These are phyloP conservation scores for Theobroma grandiflorum DNA, from an alignment of 441 rosid genomes.

Conservation along the genomic window DNA sequence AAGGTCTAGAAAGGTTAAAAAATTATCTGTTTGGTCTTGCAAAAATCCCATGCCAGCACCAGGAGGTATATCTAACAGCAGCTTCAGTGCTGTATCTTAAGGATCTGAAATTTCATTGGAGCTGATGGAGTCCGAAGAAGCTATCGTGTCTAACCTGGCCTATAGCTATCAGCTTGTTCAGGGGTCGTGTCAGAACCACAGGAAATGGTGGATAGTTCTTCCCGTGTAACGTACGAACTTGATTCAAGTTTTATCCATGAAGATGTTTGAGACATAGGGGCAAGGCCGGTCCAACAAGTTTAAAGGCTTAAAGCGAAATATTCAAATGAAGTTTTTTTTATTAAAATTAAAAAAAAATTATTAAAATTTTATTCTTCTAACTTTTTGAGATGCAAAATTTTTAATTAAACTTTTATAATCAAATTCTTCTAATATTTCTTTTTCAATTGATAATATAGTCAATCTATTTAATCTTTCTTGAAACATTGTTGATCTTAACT, in stretches of 20 bases:
- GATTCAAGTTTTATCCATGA: slow-evolving; percentile 20
- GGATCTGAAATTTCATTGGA: slow-evolving; percentile 37
- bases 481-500: too few relatives aligned
- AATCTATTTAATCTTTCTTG: too few relatives aligned
- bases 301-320: too few relatives aligned
- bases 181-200: slow-evolving; percentile 13
- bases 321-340: too few relatives aligned
- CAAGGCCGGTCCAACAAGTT: too few relatives aligned
- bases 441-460: too few relatives aligned
- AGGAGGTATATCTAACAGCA: slow-evolving; percentile 42
- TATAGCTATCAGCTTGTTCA: slow-evolving; percentile 30
- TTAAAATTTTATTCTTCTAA: too few relatives aligned
- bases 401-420: too few relatives aligned
- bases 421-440: too few relatives aligned
- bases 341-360: too few relatives aligned
- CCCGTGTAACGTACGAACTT: slow-evolving; percentile 21
- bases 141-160: slow-evolving; percentile 12
- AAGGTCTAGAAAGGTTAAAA: slow-evolving; percentile 32
- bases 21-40: slow-evolving; percentile 25
- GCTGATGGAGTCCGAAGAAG: slow-evolving; percentile 33
- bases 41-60: slow-evolving; percentile 40
- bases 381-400: too few relatives aligned
- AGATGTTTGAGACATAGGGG: slow-evolving; percentile 26
- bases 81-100: slow-evolving; percentile 39
- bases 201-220: slow-evolving; percentile 22